These are phyloP conservation scores for Colletotrichum sp. DNA, from an alignment of 2,329 filamentous ascomycete genomes.

Conservation along the genomic window DNA sequence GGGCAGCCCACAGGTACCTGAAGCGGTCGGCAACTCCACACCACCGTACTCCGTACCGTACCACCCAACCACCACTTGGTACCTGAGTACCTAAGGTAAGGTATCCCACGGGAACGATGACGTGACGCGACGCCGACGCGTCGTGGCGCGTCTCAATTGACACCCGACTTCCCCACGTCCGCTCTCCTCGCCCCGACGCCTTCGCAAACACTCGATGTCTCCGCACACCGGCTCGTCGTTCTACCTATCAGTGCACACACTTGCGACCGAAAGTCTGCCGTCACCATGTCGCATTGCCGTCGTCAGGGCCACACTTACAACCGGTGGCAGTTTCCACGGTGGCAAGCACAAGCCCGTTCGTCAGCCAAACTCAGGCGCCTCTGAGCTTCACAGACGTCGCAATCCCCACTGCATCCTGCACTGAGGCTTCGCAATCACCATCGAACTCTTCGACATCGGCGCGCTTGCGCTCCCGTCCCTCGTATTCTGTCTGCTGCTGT, in stretches of 20 bases:
- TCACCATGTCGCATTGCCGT: background rate
- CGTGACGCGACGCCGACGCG: background rate
- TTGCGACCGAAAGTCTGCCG: too few relatives aligned
- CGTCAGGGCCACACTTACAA: background rate
- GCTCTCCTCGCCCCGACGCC: background rate
- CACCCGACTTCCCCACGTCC: background rate
- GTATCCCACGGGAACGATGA: background rate
- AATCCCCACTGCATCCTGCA: background rate
- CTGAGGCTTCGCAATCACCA: background rate
- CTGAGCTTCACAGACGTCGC: background rate
- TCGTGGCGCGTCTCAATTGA: background rate
- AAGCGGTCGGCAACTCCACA: background rate
- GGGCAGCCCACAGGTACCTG: background rate
- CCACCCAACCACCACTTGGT: background rate
- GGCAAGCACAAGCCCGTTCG: background rate
- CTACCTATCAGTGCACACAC: too few relatives aligned
- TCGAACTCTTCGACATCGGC: background rate
- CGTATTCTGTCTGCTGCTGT: background rate
- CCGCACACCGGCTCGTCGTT: background rate
- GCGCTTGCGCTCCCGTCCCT: background rate
- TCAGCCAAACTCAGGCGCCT: background rate
- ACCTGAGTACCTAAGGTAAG: background rate
- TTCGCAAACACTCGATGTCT: background rate
- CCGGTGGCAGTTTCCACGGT: background rate
- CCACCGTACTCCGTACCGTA: too few relatives aligned